Conservation (phyloP, 352 stramenopile genomes). For the Phytophthora lateralis region DNA sequence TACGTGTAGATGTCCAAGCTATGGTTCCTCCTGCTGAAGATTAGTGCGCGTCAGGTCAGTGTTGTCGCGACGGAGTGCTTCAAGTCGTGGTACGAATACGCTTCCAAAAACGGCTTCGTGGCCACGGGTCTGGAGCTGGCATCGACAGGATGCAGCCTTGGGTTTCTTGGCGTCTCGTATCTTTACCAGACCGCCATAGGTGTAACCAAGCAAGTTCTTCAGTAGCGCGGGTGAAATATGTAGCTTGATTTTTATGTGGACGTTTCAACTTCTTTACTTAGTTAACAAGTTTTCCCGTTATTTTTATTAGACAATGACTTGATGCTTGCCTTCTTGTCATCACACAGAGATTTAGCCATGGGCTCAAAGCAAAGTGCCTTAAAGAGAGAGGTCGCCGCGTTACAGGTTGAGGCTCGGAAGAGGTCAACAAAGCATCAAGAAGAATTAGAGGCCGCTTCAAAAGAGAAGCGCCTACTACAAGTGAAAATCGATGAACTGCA, state of each 20-base stretch:
- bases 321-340: not conserved
- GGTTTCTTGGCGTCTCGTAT: slow-evolving; percentile 64
- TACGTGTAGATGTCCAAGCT: slow-evolving; percentile 72
- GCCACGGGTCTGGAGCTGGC: slow-evolving; percentile 71
- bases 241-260: too few species aligned
- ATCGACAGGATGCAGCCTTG: slow-evolving; percentile 68
- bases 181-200: slow-evolving; percentile 57
- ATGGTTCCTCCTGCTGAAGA: slow-evolving; percentile 80
- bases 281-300: slow-evolving; percentile 25
- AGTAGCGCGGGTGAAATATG: slow-evolving; percentile 14
- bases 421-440: slow-evolving; percentile 41
- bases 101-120: slow-evolving; percentile 63
- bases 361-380: slow-evolving; percentile 58
- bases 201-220: slow-evolving; percentile 40
- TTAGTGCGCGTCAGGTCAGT: slow-evolving; percentile 69
- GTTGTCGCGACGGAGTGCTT: slow-evolving; percentile 72
- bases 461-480: slow-evolving; percentile 63
- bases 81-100: slow-evolving; percentile 76
- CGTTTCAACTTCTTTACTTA: slow-evolving; percentile 7
- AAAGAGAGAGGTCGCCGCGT: slow-evolving; percentile 63
- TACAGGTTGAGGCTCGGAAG: slow-evolving; percentile 44
- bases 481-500: slow-evolving; percentile 62
- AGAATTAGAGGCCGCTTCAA: slow-evolving; percentile 37
- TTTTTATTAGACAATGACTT: slow-evolving; percentile 25
- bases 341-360: slow-evolving; percentile 34